Evolutionary conservation across 331 rosid genomes (phyloP).

Genomic region (Phaseolus coccineus): DNA sequence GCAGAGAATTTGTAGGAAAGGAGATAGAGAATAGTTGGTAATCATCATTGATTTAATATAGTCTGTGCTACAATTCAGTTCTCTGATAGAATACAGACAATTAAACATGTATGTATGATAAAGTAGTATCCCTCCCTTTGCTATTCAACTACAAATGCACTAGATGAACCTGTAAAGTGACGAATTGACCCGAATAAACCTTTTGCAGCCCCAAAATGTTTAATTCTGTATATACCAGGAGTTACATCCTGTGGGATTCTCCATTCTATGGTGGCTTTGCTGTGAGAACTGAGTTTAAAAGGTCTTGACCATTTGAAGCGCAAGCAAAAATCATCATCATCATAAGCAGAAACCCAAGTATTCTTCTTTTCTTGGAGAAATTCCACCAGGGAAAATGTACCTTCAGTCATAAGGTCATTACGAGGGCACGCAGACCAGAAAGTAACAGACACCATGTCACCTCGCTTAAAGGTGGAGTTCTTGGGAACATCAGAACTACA

Average conservation of each 20-base stretch:
- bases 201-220: conserved; percentile 85
- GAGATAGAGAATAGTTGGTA: neutral
- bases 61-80: conserved; percentile 12
- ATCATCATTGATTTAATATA: conserved; percentile 35
- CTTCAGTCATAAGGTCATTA: conserved; percentile 88
- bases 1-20: neutral
- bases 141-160: conserved; percentile 72
- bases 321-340: conserved; percentile 88
- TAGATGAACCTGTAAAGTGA: conserved; percentile 83
- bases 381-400: conserved; percentile 83
- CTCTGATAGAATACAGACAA: neutral
- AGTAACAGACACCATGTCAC: conserved; percentile 60
- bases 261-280: conserved; percentile 79
- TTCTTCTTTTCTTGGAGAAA: conserved; percentile 64
- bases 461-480: conserved; percentile 71
- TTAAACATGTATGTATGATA: conserved; percentile 13
- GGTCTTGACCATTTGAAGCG: conserved; percentile 87
- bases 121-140: neutral
- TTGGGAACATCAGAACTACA: conserved; percentile 66
- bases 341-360: conserved; percentile 77
- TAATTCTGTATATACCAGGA: conserved; percentile 76
- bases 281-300: conserved; percentile 59
- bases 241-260: conserved; percentile 66
- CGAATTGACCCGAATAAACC: conserved; percentile 59
- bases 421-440: conserved; percentile 93